Conservation (phyloP, 495 filamentous ascomycete species). For the Darksidea phi region DNA sequence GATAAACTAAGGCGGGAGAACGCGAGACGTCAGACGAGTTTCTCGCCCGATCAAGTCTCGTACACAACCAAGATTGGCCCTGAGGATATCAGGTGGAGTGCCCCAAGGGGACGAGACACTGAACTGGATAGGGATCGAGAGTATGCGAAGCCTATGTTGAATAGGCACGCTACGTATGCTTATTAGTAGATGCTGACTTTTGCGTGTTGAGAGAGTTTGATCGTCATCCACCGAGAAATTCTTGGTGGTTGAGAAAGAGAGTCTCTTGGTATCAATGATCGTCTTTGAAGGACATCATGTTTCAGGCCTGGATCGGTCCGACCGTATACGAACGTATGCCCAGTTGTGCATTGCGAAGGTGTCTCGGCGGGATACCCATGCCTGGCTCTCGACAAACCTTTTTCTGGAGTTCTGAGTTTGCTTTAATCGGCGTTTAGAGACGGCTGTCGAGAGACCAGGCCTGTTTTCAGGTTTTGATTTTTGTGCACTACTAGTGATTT, state of each 20-base stretch:
- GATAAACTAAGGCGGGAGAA: conserved; percentile 2
- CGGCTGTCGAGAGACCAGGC: too few species aligned
- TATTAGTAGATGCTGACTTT: conserved; percentile 20
- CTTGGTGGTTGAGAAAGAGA: background rate
- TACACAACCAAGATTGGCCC: conserved; percentile 13
- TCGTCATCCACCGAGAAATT: background rate
- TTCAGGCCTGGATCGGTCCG: too few species aligned
- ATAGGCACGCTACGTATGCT: conserved; percentile 25
- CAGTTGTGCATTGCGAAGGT: too few species aligned
- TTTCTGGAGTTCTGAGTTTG: too few species aligned
- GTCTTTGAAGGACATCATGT: too few species aligned
- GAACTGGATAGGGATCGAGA: conserved; percentile 2
- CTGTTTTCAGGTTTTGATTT: too few species aligned
- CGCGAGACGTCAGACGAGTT: conserved; percentile 20
- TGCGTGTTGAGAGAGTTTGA: background rate
- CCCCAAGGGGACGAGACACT: conserved; percentile 5
- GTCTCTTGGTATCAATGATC: background rate
- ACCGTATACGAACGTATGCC: too few species aligned
- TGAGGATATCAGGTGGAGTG: conserved; percentile 29
- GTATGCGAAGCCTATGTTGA: conserved; percentile 20
- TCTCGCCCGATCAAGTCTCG: conserved; percentile 14
- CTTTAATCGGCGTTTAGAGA: too few species aligned
- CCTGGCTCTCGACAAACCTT: too few species aligned
- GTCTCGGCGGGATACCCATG: too few species aligned
- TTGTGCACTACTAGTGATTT: too few species aligned